Base-by-base conservation (phyloP, 2,329 filamentous ascomycete species). In the Neofusicoccum sp. region DNA sequence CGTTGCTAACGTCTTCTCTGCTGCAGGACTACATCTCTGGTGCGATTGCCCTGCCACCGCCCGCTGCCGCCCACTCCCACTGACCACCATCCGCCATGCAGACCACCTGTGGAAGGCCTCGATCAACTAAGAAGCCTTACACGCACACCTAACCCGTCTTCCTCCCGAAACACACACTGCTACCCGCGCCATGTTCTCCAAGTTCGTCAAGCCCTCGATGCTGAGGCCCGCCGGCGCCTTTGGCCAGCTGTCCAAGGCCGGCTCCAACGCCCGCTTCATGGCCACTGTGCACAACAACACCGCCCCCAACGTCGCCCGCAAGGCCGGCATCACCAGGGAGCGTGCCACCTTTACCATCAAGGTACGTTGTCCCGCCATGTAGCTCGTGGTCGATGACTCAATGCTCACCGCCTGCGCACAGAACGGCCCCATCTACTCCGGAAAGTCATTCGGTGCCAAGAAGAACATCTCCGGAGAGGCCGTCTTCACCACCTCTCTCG, bases 391-490 rank as follows among this genome's bases (percentile, higher is more conserved):
- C 12, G 28, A 64, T 7, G 12, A 31, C 31, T 60, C 56, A 49
- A 47, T 48, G 56, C 56, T 60, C 54, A 58, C 54, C 54, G 54
- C 41, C 54, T 44, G 54, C 54, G 39, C 54, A 65, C 73, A 93
- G 88, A 92, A 97, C 81, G 95, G 95, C 66, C 95, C 95, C 48
- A 89, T 98, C 74, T 98, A 97, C 83, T 91, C 92, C 72, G 95
- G 95, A 76, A 97, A 91, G 76, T 96, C 94, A 64, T 99, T 98
- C 72, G 95, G 95, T 72, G 95, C 95, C 74, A 95, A 96, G 78
- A 87, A 90, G 77, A 99, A 97, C 84, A 91, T 98, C 76, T 97
- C 93, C 67, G 95, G 95, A 71, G 95, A 99, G 83, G 95, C 95
- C 49, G 95, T 98, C 77, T 99, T 99, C 84, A 98, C 95, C 66